A percentile compares a stretch with the other conserved stretches of the same genome.
phyloP scores from a whole-genome alignment of 2,329 filamentous ascomycete species.

The Trichoderma semiorbis region DNA sequence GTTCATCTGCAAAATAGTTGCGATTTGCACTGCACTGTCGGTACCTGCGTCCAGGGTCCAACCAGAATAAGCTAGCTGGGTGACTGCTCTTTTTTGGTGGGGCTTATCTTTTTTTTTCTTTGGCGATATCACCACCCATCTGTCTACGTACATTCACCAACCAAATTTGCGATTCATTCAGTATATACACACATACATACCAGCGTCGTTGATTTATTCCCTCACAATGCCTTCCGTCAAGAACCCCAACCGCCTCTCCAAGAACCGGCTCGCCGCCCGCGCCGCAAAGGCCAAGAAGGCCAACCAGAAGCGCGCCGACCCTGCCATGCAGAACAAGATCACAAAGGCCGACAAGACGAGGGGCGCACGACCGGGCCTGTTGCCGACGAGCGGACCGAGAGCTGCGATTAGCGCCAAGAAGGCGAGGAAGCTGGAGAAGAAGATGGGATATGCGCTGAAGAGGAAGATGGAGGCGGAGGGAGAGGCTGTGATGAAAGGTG shows the following conservation, averaged over 20 bases:
- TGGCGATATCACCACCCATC: background rate
- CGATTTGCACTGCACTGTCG: background rate
- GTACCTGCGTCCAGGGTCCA: conserved; percentile 3
- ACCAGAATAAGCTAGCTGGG: conserved; percentile 4
- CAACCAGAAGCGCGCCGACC: conserved; percentile 40
- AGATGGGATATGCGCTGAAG: conserved; percentile 50
- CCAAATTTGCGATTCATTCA: background rate
- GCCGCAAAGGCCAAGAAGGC: conserved; percentile 44
- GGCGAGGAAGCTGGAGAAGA: conserved; percentile 53
- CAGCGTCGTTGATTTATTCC: background rate
- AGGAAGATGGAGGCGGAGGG: conserved; percentile 50
- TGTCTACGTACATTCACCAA: background rate
- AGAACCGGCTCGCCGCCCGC: conserved; percentile 49
- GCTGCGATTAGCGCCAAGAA: conserved; percentile 52
- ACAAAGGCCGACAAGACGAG: conserved; percentile 43
- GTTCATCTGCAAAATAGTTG: background rate
- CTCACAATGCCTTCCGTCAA: conserved; percentile 51
- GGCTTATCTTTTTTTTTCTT: conserved; percentile 15
- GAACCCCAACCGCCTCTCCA: conserved; percentile 56
- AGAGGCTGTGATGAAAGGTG: conserved; percentile 49
- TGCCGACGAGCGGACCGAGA: conserved; percentile 55
- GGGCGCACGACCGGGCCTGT: conserved; percentile 50
- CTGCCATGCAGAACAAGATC: conserved; percentile 38
- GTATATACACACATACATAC: background rate
- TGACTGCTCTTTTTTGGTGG: background rate